Conservation (phyloP, 1,284 basidiomycete species). For the Leccinum huronense region DNA sequence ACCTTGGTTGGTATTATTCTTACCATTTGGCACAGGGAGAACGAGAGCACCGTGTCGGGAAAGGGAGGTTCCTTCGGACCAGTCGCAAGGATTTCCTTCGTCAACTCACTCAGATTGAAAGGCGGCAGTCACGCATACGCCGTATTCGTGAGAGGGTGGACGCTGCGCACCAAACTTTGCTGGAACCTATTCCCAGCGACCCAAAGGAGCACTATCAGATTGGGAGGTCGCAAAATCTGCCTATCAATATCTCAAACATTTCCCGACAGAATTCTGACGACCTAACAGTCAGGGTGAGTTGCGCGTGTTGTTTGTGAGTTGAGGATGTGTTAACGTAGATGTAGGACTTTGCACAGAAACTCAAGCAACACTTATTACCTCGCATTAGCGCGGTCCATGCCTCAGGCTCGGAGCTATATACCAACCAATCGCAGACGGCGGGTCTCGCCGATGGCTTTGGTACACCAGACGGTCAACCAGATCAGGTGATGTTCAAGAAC, state of each 20-base stretch:
- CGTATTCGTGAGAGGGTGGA: not conserved
- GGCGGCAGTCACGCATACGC: not conserved
- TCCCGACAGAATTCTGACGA: not conserved
- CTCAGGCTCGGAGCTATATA: not conserved
- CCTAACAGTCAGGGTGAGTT: not conserved
- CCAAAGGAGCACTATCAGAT: not conserved
- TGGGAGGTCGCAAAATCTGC: not conserved
- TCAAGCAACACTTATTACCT: not conserved
- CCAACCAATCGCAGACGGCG: not conserved
- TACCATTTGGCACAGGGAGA: not conserved
- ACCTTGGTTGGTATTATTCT: not conserved
- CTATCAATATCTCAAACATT: not conserved
- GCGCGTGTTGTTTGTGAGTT: too few relatives aligned
- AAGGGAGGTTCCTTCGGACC: too few relatives aligned
- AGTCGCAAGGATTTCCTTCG: too few relatives aligned
- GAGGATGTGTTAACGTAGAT: not conserved
- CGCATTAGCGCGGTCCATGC: not conserved
- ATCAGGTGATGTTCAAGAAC: not conserved
- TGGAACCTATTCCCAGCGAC: not conserved
- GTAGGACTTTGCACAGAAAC: not conserved
- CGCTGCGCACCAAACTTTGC: not conserved
- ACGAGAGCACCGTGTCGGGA: too few relatives aligned
- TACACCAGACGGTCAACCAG: not conserved
- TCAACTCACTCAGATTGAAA: too few relatives aligned
- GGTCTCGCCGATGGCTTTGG: not conserved